Evolutionary conservation across 2,329 filamentous ascomycete genomes (phyloP).

Genomic region (Leptographium radiaticola): DNA sequence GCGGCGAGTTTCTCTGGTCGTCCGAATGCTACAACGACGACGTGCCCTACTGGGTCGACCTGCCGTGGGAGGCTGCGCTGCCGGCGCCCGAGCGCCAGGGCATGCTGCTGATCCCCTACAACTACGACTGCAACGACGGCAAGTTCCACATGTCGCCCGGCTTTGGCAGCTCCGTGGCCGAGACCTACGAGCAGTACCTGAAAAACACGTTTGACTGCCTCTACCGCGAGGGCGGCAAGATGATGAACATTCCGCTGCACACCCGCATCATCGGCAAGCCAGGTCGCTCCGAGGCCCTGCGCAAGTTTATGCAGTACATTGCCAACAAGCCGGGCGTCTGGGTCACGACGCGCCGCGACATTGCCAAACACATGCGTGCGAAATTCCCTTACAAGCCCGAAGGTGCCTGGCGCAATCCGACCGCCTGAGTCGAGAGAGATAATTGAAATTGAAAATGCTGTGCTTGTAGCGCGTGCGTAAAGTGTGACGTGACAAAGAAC

Average conservation of each 20-base stretch:
- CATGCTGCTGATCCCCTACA: conserved; percentile 12
- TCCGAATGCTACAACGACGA: conserved; percentile 12
- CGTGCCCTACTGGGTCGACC: conserved; percentile 12
- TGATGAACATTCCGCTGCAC: conserved; percentile 45
- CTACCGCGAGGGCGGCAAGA: conserved; percentile 40
- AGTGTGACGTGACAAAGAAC: too few relatives aligned
- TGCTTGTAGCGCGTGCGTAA: too few relatives aligned
- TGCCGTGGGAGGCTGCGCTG: conserved; percentile 9
- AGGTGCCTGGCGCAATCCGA: conserved; percentile 17
- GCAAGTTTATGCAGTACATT: conserved; percentile 41
- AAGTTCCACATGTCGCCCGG: conserved; percentile 26
- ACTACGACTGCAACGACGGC: conserved; percentile 12
- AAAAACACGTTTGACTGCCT: conserved; percentile 40
- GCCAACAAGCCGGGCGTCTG: conserved; percentile 36
- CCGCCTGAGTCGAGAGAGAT: not conserved
- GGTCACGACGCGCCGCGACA: conserved; percentile 39
- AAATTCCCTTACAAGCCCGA: conserved; percentile 28
- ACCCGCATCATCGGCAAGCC: conserved; percentile 39
- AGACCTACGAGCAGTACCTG: conserved; percentile 32
- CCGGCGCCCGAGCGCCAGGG: conserved; percentile 7
- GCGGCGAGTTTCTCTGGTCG: conserved; percentile 9
- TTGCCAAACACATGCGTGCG: conserved; percentile 34
- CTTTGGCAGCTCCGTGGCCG: conserved; percentile 24
- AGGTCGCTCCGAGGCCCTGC: conserved; percentile 35
- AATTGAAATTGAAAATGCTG: not conserved